Evolutionary conservation across 2,329 filamentous ascomycete species (phyloP).

Genomic region (Ophiostoma ips): DNA sequence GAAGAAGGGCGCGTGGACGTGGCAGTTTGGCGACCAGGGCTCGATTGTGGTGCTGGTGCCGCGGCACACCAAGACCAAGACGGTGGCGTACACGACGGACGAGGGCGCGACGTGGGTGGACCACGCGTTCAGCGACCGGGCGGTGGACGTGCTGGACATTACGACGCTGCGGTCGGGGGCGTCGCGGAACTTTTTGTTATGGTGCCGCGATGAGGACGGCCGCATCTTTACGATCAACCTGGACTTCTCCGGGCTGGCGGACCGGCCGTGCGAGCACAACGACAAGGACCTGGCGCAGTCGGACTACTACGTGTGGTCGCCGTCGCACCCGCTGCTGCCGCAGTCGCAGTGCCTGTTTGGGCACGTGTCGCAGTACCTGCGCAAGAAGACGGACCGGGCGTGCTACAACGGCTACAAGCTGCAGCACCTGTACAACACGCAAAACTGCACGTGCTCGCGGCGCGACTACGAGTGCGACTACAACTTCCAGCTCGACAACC

Average conservation of each 20-base stretch:
- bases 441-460: conserved; percentile 71
- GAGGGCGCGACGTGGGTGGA: conserved; percentile 69
- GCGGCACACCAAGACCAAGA: conserved; percentile 50
- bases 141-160: conserved; percentile 64
- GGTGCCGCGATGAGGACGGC: conserved; percentile 46
- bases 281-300: conserved; percentile 35
- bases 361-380: conserved; percentile 75
- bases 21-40: conserved; percentile 92
- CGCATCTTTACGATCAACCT: conserved; percentile 60
- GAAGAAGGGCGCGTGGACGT: conserved; percentile 79
- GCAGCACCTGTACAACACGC: conserved; percentile 54
- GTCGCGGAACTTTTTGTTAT: conserved; percentile 82
- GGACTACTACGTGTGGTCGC: conserved; percentile 81
- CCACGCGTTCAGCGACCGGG: conserved; percentile 54
- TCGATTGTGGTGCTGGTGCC: conserved; percentile 81
- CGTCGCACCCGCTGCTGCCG: conserved; percentile 60
- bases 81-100: conserved; percentile 39
- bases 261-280: conserved; percentile 59
- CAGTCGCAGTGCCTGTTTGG: conserved; percentile 81
- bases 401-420: conserved; percentile 75
- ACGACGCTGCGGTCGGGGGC: conserved; percentile 81
- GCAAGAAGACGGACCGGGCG: conserved; percentile 64
- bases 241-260: conserved; percentile 72
- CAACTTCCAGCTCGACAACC: conserved; percentile 72
- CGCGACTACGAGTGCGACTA: conserved; percentile 94